Evolutionary conservation across 768 basidiomycete genomes (phyloP), one percentile per base, ranked within the genome.

Genomic region (Strobilomyces dryophilus): DNA sequence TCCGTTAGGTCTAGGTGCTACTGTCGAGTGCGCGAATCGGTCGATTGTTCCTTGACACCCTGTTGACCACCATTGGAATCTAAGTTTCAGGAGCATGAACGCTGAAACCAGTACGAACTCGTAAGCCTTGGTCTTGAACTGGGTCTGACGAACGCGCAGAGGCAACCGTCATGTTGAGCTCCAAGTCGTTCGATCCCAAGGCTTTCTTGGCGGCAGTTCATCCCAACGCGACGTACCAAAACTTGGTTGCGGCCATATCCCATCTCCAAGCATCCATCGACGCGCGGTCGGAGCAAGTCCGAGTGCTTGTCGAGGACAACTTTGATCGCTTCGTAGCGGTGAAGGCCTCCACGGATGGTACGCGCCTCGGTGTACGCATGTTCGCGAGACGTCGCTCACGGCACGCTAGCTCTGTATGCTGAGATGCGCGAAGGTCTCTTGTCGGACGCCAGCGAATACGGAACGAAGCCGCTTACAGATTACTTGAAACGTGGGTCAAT

Each of bases 321-420:
- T 98, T 98, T 70, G 95, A 98, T 72, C 80, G 93, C 12, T 99
- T 98, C 63, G 95, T 98, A 17, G 90, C 92, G 3, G 95, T 99
- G 51, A 99, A 99, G 64, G 91, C 92, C 9, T 90, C 89, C 9
- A 95, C 91, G n/a, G 95, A 95, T 71, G 89, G 95, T 94, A 68
- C 49, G 74, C 51, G 21, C 49, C 65, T 61, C 47, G 39, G 17
- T 34, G 12, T 39, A 4, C n/a, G 32, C 12, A 34, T 34, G 12
- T 44, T 27, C 15, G 18, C 20, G 27, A 17, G n/a, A 31, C 4
- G 43, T 49, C 36, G n/a, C 54, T 59, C 43, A 60, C 29, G 34
- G 9, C 20, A 37, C 29, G 9, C 45, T 61, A 98, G 95, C 89
- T 5, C 73, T 97, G 10, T 88, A 92, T 66, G 79, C 84, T 24